A percentile compares a stretch with the other conserved stretches of the same genome.
These are phyloP conservation scores for Suillus plorans DNA, from an alignment of 768 basidiomycete genomes.

Conservation along the genomic window DNA sequence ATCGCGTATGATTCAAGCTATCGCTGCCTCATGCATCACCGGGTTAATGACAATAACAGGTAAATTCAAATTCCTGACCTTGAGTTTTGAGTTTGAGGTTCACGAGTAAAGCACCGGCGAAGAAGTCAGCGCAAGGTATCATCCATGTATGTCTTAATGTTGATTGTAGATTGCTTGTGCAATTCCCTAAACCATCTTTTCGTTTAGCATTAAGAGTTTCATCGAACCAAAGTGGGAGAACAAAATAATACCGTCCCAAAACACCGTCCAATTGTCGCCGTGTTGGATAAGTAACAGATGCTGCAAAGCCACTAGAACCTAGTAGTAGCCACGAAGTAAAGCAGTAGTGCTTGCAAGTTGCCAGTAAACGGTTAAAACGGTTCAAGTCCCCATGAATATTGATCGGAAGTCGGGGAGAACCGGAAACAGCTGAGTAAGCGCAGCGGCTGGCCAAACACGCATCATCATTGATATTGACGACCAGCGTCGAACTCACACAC, in stretches of 20 bases:
- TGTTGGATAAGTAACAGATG: not conserved
- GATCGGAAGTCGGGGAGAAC: conserved; percentile 1
- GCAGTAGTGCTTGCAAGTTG: not conserved
- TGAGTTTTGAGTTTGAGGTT: not conserved
- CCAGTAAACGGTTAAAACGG: too few species aligned
- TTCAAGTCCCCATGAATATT: too few species aligned
- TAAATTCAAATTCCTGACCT: not conserved
- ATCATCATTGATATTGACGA: not conserved
- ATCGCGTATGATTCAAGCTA: not conserved
- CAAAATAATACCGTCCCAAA: not conserved
- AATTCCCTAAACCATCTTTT: not conserved
- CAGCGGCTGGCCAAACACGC: not conserved
- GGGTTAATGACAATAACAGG: not conserved
- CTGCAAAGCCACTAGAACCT: not conserved
- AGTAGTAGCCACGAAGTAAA: not conserved
- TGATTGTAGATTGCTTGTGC: not conserved
- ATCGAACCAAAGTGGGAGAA: not conserved
- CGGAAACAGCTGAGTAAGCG: conserved; percentile 5
- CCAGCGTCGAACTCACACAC: not conserved
- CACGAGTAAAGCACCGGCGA: not conserved
- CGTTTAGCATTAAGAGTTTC: not conserved
- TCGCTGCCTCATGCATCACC: not conserved
- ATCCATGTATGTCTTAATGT: not conserved
- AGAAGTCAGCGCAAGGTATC: not conserved
- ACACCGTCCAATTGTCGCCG: not conserved